Base-by-base conservation (phyloP, 2,329 filamentous ascomycete genomes). In the Salinomyces thailandicus region DNA sequence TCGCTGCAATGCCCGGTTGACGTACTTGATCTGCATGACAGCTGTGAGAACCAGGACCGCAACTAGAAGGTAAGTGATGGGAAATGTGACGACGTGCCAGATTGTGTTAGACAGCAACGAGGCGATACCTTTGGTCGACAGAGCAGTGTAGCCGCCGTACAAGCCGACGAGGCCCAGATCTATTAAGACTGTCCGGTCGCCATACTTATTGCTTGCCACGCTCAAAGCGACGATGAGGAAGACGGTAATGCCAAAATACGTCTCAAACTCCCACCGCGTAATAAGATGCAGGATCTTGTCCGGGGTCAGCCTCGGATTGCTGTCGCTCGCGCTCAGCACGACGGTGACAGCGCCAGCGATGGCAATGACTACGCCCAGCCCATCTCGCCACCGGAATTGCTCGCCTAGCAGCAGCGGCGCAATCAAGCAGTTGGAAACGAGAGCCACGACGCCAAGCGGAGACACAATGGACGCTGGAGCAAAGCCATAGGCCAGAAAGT, bases 401-500 rank as follows among this genome's bases (percentile, higher is more conserved):
- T 98, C 91, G 55, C 94, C 87, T 47, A 98, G 79, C 69, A 98
- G 79, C 44, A 91, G 78, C 1, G 91, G 91, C 2, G 91, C 91
- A 56, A 98, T 94, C 42, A 98, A 75, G 61, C 91, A 98, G 62
- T 98, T 98, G 30, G 87, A 94, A 31, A 98, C 79, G 44, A 98
- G 68, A 2, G 91, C 91, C 9, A 98, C 91, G n/a, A 98, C 91
- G 7, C 91, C 91, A 5, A 98, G 69, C 0, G 91, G 91, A 20
- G 87, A 95, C 28, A 98, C 91, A 51, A 98, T 95, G 11, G 91
- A 96, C 5, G 91, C 91, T 3, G 91, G 91, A 18, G 91, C 91
- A 58, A 98, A 98, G 16, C 91, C 91, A 55, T 98, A 98, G 0
- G 91, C 91, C 45, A 98, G 66, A 55, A 98, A 98, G 59, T 98